A percentile compares a stretch with the other conserved stretches of the same genome.
Evolutionary conservation across 257 asterid genomes (phyloP).

Genomic region (Cynanchum wilfordii): DNA sequence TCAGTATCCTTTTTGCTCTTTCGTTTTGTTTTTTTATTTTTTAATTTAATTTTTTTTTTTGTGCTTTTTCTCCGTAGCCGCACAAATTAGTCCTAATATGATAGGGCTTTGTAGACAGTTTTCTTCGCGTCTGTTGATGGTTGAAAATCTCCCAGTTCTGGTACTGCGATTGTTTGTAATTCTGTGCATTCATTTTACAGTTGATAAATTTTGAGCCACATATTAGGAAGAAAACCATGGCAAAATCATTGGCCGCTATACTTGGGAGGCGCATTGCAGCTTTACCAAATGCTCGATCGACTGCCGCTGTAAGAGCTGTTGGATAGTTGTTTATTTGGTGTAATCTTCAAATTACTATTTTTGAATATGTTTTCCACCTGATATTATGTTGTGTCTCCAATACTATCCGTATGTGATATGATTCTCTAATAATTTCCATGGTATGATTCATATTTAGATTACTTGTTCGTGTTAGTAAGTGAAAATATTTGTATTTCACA

Average conservation of each 20-base stretch:
- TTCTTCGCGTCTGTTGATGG: conserved; percentile 7
- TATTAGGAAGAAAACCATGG: conserved; percentile 36
- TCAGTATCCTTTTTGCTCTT: too few species aligned
- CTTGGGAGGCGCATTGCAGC: conserved; percentile 44
- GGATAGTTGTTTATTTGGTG: not conserved
- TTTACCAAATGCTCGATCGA: conserved; percentile 42
- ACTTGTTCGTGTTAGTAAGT: not conserved
- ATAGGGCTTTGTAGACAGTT: not conserved
- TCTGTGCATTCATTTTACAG: not conserved
- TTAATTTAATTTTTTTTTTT: too few species aligned
- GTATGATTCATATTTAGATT: not conserved
- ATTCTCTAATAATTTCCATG: not conserved
- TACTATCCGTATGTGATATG: not conserved
- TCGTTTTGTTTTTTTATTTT: too few species aligned
- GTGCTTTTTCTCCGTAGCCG: too few species aligned
- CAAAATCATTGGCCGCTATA: conserved; percentile 56
- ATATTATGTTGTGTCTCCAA: not conserved
- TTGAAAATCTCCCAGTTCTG: conserved; percentile 30
- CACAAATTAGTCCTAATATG: too few species aligned
- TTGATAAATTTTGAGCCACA: not conserved
- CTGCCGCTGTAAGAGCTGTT: conserved; percentile 38
- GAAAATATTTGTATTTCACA: not conserved
- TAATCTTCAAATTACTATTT: not conserved
- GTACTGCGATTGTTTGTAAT: not conserved
- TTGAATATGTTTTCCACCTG: not conserved